These are phyloP conservation scores for Colletotrichum salicis DNA, from an alignment of 2,329 filamentous ascomycete genomes.

Conservation along the genomic window DNA sequence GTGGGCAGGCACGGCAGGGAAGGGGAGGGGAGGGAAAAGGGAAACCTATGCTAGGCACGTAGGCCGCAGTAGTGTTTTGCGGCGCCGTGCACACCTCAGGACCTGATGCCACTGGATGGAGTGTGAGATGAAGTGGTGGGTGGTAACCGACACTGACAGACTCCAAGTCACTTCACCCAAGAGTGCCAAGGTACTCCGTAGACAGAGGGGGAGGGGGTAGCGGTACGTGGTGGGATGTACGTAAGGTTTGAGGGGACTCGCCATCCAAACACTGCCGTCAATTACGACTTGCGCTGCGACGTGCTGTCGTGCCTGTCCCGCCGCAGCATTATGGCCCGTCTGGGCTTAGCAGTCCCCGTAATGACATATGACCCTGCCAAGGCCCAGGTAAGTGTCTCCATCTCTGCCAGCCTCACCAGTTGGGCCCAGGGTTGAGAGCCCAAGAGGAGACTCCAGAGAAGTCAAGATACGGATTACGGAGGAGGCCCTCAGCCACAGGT, in stretches of 20 bases:
- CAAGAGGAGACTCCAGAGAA: constrained; percentile 19
- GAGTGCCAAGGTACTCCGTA: too few species aligned
- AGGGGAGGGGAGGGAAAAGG: neutral
- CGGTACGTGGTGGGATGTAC: constrained; percentile 24
- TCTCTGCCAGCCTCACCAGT: constrained; percentile 20
- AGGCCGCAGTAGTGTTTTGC: neutral
- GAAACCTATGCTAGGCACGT: constrained; percentile 15
- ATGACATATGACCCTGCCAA: constrained; percentile 35
- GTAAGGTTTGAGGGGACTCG: constrained; percentile 30
- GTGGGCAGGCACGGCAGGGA: neutral
- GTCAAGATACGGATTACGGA: neutral
- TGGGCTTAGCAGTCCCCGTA: constrained; percentile 26
- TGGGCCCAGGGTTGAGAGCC: constrained; percentile 20
- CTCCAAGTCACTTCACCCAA: too few species aligned
- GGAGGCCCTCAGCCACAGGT: neutral
- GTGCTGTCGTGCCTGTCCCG: constrained; percentile 20
- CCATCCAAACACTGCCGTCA: constrained; percentile 32
- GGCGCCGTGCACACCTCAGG: neutral
- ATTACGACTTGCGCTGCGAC: constrained; percentile 24
- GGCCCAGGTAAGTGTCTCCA: constrained; percentile 9
- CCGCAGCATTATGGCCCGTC: constrained; percentile 14
- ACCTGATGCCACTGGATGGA: too few species aligned
- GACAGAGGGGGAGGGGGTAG: neutral
- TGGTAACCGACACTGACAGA: constrained; percentile 2
- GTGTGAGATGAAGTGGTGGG: neutral